Evolutionary conservation across 1,284 basidiomycete genomes (phyloP).

Genomic region (Cryptococcus wingfieldii): DNA sequence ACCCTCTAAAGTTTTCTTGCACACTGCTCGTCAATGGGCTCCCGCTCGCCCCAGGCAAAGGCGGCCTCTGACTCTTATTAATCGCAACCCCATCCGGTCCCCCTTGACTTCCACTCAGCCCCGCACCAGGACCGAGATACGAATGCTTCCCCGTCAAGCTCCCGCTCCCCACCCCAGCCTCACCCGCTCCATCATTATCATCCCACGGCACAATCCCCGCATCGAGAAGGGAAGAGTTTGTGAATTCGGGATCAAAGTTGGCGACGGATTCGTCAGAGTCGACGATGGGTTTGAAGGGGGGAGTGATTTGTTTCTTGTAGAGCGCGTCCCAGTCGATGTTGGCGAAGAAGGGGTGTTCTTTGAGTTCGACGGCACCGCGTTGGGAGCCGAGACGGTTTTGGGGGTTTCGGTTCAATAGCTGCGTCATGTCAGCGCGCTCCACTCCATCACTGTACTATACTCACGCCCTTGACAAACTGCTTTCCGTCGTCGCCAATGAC

Average conservation of each 20-base stretch:
- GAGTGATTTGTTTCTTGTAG: slow-evolving; percentile 83
- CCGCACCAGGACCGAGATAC: slow-evolving; percentile 47
- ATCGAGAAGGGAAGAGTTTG: slow-evolving; percentile 50
- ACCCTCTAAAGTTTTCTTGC: slow-evolving; percentile 90
- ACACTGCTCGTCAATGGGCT: slow-evolving; percentile 79
- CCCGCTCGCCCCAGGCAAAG: slow-evolving; percentile 53
- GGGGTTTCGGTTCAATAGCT: slow-evolving; percentile 94
- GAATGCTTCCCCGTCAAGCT: slow-evolving; percentile 33
- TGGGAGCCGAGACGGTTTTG: slow-evolving; percentile 90
- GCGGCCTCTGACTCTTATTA: slow-evolving; percentile 37
- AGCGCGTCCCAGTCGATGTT: slow-evolving; percentile 86
- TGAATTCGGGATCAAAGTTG: slow-evolving; percentile 99
- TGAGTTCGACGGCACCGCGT: slow-evolving; percentile 88
- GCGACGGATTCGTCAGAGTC: slow-evolving; percentile 96
- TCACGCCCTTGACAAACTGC: slow-evolving; percentile 96
- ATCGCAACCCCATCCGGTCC: slow-evolving; percentile 41
- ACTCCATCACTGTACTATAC: slow-evolving; percentile 41
- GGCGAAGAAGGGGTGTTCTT: slow-evolving; percentile 93
- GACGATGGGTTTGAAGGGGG: slow-evolving; percentile 96
- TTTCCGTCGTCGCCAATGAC: slow-evolving; percentile 98
- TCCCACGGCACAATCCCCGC: slow-evolving; percentile 58
- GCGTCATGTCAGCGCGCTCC: background rate
- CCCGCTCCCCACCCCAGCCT: background rate
- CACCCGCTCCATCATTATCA: slow-evolving; percentile 50
- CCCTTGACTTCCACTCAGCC: slow-evolving; percentile 19